Evolutionary conservation across 1,284 basidiomycete species (phyloP).

Genomic region (Trichosporon sp.): DNA sequence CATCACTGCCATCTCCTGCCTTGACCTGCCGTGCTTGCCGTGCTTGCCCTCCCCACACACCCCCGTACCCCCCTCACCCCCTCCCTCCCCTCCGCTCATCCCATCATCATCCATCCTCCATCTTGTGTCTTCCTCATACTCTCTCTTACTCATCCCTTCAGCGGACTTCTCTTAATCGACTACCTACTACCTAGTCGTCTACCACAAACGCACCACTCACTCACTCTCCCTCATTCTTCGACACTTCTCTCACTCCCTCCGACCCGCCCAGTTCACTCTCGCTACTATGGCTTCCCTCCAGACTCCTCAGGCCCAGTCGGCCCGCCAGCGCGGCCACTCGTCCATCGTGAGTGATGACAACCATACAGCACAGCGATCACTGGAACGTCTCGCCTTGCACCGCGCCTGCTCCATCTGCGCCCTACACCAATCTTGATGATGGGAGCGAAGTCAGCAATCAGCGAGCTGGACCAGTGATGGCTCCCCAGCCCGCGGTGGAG

Average conservation of each 20-base stretch:
- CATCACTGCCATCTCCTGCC: no score
- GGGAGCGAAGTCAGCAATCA: no score
- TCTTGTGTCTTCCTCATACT: neutral
- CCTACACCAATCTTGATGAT: no score
- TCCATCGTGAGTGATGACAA: slow-evolving; percentile 50
- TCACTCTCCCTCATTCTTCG: neutral
- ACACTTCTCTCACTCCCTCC: neutral
- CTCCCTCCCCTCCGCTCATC: neutral
- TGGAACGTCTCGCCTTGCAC: no score
- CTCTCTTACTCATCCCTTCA: neutral
- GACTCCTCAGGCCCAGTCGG: slow-evolving; percentile 29
- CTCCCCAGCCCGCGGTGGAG: no score
- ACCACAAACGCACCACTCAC: neutral
- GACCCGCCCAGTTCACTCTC: neutral
- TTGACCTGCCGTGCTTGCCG: no score
- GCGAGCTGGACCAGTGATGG: neutral
- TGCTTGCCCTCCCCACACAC: neutral
- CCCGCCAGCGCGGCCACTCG: slow-evolving; percentile 47
- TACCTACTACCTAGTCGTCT: no score
- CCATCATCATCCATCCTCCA: neutral
- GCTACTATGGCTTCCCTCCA: slow-evolving; percentile 27
- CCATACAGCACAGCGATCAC: neutral
- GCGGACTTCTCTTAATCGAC: neutral
- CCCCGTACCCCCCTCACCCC: neutral
- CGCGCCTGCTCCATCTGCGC: slow-evolving; percentile 3